phyloP scores from a whole-genome alignment of 495 filamentous ascomycete genomes.

The Pyrenula aspistea region DNA sequence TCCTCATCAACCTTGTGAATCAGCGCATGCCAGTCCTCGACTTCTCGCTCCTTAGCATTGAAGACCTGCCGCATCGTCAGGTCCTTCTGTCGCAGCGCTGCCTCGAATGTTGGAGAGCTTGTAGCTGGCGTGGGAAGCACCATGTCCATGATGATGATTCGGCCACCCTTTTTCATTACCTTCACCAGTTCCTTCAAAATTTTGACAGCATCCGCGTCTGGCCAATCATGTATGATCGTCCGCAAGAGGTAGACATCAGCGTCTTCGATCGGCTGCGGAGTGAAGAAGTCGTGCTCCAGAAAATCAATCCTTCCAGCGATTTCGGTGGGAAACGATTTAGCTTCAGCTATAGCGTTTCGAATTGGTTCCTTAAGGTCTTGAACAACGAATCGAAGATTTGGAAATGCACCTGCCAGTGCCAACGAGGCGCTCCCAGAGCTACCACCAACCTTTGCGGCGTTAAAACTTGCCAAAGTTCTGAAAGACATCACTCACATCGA shows the following conservation, averaged over 20 bases:
- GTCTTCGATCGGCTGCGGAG: constrained; percentile 26
- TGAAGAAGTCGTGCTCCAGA: constrained; percentile 35
- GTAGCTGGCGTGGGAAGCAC: too few relatives aligned
- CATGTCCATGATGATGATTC: too few relatives aligned
- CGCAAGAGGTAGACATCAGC: constrained; percentile 45
- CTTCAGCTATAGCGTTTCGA: constrained; percentile 29
- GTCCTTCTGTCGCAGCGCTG: constrained; percentile 18
- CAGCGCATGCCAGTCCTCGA: constrained; percentile 25
- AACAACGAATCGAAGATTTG: constrained; percentile 16
- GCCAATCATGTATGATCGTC: constrained; percentile 40
- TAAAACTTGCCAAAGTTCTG: constrained; percentile 36
- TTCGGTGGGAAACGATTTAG: constrained; percentile 17
- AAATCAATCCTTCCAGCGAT: constrained; percentile 27
- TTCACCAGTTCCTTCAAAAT: constrained; percentile 30
- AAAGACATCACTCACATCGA: constrained; percentile 30
- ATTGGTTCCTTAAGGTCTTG: constrained; percentile 16
- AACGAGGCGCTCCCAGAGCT: constrained; percentile 14
- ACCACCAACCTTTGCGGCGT: constrained; percentile 18
- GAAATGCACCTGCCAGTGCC: constrained; percentile 19
- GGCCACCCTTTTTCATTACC: constrained; percentile 29
- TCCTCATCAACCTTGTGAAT: constrained; percentile 5
- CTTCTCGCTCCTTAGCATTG: constrained; percentile 25
- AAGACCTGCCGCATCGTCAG: constrained; percentile 25
- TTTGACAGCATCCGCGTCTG: constrained; percentile 23
- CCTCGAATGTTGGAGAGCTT: too few relatives aligned